A percentile compares a stretch with the other conserved stretches of the same genome.
Evolutionary conservation across 148 eudicot genomes (phyloP).

Genomic region (Rhododendron molle): DNA sequence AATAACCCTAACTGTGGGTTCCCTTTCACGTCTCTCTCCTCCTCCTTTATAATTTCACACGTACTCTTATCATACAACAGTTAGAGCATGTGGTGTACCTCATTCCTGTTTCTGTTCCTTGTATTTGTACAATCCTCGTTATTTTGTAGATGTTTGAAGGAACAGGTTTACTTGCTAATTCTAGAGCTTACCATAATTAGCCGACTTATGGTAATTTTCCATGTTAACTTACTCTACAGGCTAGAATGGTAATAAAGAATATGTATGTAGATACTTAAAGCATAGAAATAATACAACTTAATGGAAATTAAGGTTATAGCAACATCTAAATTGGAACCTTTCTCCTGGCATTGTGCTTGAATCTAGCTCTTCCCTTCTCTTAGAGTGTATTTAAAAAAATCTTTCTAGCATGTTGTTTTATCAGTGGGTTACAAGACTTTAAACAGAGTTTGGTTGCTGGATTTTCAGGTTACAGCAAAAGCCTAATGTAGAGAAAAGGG

Average conservation of each 20-base stretch:
- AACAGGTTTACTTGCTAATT: neutral
- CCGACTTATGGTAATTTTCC: neutral
- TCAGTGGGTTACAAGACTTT: too few species aligned
- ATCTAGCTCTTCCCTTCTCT: too few species aligned
- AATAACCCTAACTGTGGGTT: too few species aligned
- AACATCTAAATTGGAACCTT: neutral
- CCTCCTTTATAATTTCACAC: too few species aligned
- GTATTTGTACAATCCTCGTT: neutral
- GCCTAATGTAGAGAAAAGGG: too few species aligned
- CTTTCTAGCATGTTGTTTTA: too few species aligned
- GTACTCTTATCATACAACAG: neutral
- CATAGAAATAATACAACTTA: neutral
- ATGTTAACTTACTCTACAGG: neutral
- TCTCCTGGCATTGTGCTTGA: too few species aligned
- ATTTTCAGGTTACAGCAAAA: too few species aligned
- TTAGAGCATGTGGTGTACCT: neutral
- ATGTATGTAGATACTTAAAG: neutral
- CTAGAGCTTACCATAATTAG: neutral
- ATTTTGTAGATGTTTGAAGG: neutral
- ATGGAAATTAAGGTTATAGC: neutral
- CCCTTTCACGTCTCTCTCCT: too few species aligned
- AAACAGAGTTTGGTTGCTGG: too few species aligned
- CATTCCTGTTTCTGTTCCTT: neutral
- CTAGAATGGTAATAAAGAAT: neutral
- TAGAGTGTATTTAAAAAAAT: too few species aligned